Evolutionary conservation across 768 basidiomycete species (phyloP).

Genomic region (Lactarius tabidus): DNA sequence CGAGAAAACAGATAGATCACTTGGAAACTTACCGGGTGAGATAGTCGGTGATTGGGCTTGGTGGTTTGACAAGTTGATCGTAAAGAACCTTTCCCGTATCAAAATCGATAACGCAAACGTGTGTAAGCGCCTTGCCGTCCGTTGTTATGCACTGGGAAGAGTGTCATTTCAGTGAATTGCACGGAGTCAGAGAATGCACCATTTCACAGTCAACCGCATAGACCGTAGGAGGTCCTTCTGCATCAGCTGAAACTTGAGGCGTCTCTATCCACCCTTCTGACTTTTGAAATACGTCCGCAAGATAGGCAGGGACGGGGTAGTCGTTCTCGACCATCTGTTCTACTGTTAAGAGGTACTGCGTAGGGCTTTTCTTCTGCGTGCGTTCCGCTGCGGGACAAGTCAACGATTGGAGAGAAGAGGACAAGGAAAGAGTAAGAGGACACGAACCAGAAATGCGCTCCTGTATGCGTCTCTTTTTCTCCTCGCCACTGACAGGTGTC

Average conservation of each 20-base stretch:
- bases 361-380: too few relatives aligned
- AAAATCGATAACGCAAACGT: slow-evolving; percentile 82
- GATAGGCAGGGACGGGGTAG: slow-evolving; percentile 85
- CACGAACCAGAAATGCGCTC: too few relatives aligned
- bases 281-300: too few relatives aligned
- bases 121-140: slow-evolving; percentile 84
- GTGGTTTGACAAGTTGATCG: slow-evolving; percentile 87
- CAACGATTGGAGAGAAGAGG: not conserved
- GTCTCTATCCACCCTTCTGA: slow-evolving; percentile 80
- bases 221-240: slow-evolving; percentile 42
- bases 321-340: slow-evolving; percentile 95
- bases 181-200: slow-evolving; percentile 46
- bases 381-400: slow-evolving; percentile 45
- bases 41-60: slow-evolving; percentile 83
- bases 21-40: slow-evolving; percentile 65
- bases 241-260: slow-evolving; percentile 42
- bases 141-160: too few relatives aligned
- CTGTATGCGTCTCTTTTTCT: too few relatives aligned
- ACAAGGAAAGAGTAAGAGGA: not conserved
- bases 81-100: slow-evolving; percentile 68
- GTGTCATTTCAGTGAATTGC: too few relatives aligned
- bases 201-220: slow-evolving; percentile 96
- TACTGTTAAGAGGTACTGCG: slow-evolving; percentile 66
- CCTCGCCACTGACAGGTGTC: too few relatives aligned
- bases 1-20: not conserved